A percentile compares a stretch with the other conserved stretches of the same genome.
phyloP scores from a whole-genome alignment of 1,139 yeast genomes.

The Debaryomycetaceae sp. region DNA sequence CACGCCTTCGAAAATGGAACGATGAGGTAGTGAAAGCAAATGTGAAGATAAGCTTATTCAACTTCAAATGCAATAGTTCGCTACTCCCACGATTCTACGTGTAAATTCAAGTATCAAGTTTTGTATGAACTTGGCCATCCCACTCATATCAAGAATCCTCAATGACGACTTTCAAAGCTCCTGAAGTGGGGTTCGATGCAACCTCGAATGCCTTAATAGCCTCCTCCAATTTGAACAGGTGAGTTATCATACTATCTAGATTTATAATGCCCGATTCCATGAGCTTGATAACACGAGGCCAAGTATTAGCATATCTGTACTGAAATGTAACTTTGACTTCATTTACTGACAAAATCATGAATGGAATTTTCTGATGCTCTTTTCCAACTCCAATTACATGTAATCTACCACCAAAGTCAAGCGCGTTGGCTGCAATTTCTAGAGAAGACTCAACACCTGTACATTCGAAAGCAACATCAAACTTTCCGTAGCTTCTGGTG shows the following conservation, averaged over 20 bases:
- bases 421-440: conserved; percentile 25
- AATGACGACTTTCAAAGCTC: conserved; percentile 9
- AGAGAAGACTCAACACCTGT: conserved; percentile 27
- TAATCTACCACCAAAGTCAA: conserved; percentile 29
- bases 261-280: conserved; percentile 5
- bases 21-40: too few relatives aligned
- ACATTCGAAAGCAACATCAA: conserved; percentile 23
- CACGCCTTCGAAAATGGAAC: too few relatives aligned
- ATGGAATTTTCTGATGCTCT: conserved; percentile 30
- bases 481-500: conserved; percentile 5
- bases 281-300: conserved; percentile 22
- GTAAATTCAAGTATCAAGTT: too few relatives aligned
- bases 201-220: conserved; percentile 8
- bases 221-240: conserved; percentile 7
- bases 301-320: conserved; percentile 35
- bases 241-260: conserved; percentile 8
- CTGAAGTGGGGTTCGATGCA: conserved; percentile 6
- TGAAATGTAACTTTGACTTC: conserved; percentile 34
- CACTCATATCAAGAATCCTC: conserved; percentile 3
- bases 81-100: too few relatives aligned
- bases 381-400: conserved; percentile 35
- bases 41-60: too few relatives aligned
- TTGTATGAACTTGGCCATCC: too few relatives aligned
- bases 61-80: too few relatives aligned
- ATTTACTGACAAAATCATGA: conserved; percentile 34